A percentile compares a stretch with the other conserved stretches of the same genome.
Conservation (phyloP, 768 basidiomycete genomes). For the Suillus discolor region DNA sequence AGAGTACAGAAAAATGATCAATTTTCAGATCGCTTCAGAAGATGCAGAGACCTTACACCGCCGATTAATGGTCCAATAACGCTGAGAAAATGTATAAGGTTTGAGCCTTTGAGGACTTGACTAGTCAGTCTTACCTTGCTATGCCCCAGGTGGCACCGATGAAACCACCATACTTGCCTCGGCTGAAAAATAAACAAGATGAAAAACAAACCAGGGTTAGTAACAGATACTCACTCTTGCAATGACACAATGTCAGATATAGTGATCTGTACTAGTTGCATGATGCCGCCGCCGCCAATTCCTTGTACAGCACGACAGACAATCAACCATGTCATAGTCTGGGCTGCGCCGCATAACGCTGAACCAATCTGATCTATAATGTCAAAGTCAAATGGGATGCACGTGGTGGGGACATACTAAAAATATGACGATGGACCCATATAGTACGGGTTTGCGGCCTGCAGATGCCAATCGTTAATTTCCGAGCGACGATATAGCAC, state of each 20-base stretch:
- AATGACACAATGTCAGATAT: constrained; percentile 42
- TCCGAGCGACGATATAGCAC: neutral
- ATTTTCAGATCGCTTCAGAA: neutral
- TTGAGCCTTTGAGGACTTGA: neutral
- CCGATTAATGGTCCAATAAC: constrained; percentile 47
- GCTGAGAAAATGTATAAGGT: constrained; percentile 17
- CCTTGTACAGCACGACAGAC: constrained; percentile 45
- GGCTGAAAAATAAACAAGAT: constrained; percentile 20
- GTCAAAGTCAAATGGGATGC: neutral
- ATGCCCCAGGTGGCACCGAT: constrained; percentile 46
- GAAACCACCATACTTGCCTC: constrained; percentile 43
- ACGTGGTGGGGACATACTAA: constrained; percentile 25
- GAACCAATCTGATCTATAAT: constrained; percentile 32
- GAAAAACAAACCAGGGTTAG: neutral
- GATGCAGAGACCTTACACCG: constrained; percentile 26
- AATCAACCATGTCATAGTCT: constrained; percentile 46
- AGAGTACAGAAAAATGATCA: neutral
- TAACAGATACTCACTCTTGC: constrained; percentile 26
- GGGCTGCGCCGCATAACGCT: constrained; percentile 45
- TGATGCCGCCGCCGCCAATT: constrained; percentile 44
- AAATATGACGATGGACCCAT: constrained; percentile 39
- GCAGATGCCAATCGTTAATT: neutral
- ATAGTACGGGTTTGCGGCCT: constrained; percentile 42
- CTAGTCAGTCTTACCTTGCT: constrained; percentile 28
- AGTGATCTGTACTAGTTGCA: constrained; percentile 40